Percentiles rank a stretch among this genome's conserved stretches.
phyloP scores from a whole-genome alignment of 2,329 filamentous ascomycete genomes.

The Neonectria ditissima region DNA sequence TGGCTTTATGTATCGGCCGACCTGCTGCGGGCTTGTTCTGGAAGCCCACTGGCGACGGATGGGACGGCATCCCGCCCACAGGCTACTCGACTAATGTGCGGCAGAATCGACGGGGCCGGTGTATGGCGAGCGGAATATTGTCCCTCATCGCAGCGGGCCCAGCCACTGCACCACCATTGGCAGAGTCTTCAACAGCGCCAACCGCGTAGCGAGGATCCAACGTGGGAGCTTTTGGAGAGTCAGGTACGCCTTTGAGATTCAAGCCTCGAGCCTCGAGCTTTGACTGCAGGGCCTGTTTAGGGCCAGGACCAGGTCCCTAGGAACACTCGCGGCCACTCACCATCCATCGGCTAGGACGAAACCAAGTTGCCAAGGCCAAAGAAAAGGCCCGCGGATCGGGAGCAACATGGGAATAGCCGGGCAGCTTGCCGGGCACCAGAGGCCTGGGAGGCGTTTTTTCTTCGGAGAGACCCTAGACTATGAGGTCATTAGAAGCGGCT shows the following conservation, averaged over 20 bases:
- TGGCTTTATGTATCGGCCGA: conserved; percentile 29
- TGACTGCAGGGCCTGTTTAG: conserved; percentile 9
- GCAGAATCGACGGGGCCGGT: conserved; percentile 20
- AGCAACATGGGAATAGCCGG: conserved; percentile 29
- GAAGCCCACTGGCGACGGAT: conserved; percentile 29
- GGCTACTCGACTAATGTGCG: conserved; percentile 13
- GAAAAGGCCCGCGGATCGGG: conserved; percentile 28
- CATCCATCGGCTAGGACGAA: conserved; percentile 11
- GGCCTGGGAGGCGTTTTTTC: conserved; percentile 11
- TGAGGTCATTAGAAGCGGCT: conserved; percentile 44
- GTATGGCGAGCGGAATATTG: conserved; percentile 18
- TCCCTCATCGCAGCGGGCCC: conserved; percentile 21
- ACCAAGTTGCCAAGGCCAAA: neutral
- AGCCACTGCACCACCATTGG: neutral
- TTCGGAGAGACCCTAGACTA: conserved; percentile 16
- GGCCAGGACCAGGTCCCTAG: conserved; percentile 1
- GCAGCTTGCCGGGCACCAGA: conserved; percentile 8
- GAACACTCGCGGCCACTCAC: neutral
- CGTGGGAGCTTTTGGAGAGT: conserved; percentile 4
- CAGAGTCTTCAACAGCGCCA: neutral
- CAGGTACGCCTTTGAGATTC: conserved; percentile 10
- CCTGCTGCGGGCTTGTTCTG: conserved; percentile 28
- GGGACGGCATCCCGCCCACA: conserved; percentile 27
- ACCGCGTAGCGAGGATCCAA: conserved; percentile 15
- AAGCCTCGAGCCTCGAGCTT: neutral